Base-by-base conservation (phyloP, 495 filamentous ascomycete genomes). In the Xylaria longipes region DNA sequence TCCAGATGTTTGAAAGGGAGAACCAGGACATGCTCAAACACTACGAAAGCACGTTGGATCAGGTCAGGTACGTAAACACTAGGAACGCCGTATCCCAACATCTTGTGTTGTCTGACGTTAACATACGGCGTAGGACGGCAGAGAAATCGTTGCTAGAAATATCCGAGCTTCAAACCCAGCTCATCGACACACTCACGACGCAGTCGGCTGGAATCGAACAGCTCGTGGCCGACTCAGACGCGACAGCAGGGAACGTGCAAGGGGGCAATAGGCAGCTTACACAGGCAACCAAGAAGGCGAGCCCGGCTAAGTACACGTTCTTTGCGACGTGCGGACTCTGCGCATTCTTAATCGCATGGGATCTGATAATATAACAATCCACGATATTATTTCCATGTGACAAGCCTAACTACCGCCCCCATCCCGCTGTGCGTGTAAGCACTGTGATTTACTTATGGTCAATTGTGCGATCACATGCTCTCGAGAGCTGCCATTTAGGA, bases 71-170 rank as follows among this genome's bases (percentile, higher is more conserved):
- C 71, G 91, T 87, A 37, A 37, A 54, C 20, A 31, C 2, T 57
- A 1, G 33, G 3, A 41, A 20, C 20, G 41, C n/a, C 1, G 35
- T 41, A 14, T 22, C 46, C 22, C 31, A 31, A 20, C 52, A 29
- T 17, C 50, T 29, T 25, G 29, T 3, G 22, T n/a, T 22, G n/a
- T 54, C 60, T 7, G 17, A 31, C 1, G 4, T 6, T 71, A 33
- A 70, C 68, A 41, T 22, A n/a, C 7, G 25, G n/a, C 74, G 97
- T 74, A 97, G 95, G 73, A 93, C 91, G 33, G 94, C 96, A 2
- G 95, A 99, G 81, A 92, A 91, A 78, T 97, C 94, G 1, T 87
- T 99, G 9, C 76, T 97, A 5, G 96, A 98, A 78, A 98, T 99
- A 66, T 93, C 93, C 27, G 93, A 96, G 71, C 86, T 99, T 6